Evolutionary conservation across 164 flowering plant species (phyloP).

Genomic region (Umbellularia californica): DNA sequence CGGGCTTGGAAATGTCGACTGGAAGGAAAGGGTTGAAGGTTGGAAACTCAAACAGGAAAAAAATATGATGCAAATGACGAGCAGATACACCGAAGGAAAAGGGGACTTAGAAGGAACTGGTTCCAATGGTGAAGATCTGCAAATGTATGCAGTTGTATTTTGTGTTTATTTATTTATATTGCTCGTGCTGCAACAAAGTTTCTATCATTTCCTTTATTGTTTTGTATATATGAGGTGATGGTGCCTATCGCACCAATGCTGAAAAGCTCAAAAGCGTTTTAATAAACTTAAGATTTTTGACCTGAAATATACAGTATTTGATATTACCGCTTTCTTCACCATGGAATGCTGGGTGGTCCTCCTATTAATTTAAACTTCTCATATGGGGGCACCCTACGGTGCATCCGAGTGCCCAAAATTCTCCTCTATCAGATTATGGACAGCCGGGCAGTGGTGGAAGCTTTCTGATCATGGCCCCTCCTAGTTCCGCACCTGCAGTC

Average conservation of each 20-base stretch:
- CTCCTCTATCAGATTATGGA: no score
- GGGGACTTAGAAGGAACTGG: conserved; percentile 96
- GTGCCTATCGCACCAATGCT: not conserved
- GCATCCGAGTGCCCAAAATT: no score
- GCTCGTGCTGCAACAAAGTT: not conserved
- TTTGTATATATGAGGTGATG: not conserved
- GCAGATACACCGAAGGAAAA: conserved; percentile 62
- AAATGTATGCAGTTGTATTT: conserved; percentile 48
- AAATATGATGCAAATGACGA: conserved; percentile 63
- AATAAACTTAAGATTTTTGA: no score
- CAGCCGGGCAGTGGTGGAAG: no score
- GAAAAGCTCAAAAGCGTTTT: not conserved
- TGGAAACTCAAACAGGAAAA: conserved; percentile 97
- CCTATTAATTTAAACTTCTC: no score
- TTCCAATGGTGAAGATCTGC: conserved; percentile 96
- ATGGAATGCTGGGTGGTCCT: no score
- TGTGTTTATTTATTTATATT: not conserved
- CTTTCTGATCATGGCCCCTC: no score
- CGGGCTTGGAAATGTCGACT: conserved; percentile 97
- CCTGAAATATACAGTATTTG: no score
- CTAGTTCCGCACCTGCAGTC: no score
- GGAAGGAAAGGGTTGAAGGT: conserved; percentile 97
- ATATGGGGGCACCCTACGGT: no score
- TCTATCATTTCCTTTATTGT: not conserved
- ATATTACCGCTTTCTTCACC: no score